Conservation (phyloP, 2,329 filamentous ascomycete species). For the Aspergillus piperis region DNA sequence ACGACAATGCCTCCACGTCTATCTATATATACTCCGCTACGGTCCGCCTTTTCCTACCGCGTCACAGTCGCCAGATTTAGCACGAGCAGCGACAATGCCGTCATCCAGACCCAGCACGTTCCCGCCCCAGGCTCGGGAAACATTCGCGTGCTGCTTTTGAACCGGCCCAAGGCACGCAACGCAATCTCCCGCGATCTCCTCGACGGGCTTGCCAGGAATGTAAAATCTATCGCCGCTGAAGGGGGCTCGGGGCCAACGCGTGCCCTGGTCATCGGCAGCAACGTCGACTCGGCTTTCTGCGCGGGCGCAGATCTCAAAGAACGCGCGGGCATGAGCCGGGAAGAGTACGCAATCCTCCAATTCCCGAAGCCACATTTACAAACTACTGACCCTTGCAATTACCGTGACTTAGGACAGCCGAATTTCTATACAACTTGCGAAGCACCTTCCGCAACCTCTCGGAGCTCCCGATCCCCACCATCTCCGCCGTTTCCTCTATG, state of each 20-base stretch:
- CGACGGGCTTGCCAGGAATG: slow-evolving; percentile 67
- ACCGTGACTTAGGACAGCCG: slow-evolving; percentile 61
- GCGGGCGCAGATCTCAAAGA: slow-evolving; percentile 95
- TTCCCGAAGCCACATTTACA: not conserved
- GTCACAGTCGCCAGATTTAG: slow-evolving; percentile 38
- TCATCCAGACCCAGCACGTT: slow-evolving; percentile 70
- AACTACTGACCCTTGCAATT: not conserved
- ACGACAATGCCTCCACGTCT: slow-evolving; percentile 37
- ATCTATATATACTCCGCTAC: slow-evolving; percentile 16
- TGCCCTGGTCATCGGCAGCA: slow-evolving; percentile 80
- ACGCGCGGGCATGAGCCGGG: slow-evolving; percentile 69
- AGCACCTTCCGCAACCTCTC: slow-evolving; percentile 73
- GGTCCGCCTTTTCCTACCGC: slow-evolving; percentile 24
- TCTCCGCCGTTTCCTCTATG: slow-evolving; percentile 79
- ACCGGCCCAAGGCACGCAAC: slow-evolving; percentile 82
- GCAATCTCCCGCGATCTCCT: slow-evolving; percentile 83
- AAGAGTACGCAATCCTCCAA: slow-evolving; percentile 63
- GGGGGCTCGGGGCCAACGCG: slow-evolving; percentile 64
- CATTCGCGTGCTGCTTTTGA: slow-evolving; percentile 85
- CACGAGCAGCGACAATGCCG: slow-evolving; percentile 35
- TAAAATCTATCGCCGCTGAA: slow-evolving; percentile 69
- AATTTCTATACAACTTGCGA: slow-evolving; percentile 77
- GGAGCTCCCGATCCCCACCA: slow-evolving; percentile 80
- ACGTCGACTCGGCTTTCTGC: slow-evolving; percentile 85
- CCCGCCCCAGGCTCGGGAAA: slow-evolving; percentile 77